Evolutionary conservation across 176 grass and related monocot genomes (phyloP), one percentile per base, ranked within the genome.

Genomic region (Secale cereale): DNA sequence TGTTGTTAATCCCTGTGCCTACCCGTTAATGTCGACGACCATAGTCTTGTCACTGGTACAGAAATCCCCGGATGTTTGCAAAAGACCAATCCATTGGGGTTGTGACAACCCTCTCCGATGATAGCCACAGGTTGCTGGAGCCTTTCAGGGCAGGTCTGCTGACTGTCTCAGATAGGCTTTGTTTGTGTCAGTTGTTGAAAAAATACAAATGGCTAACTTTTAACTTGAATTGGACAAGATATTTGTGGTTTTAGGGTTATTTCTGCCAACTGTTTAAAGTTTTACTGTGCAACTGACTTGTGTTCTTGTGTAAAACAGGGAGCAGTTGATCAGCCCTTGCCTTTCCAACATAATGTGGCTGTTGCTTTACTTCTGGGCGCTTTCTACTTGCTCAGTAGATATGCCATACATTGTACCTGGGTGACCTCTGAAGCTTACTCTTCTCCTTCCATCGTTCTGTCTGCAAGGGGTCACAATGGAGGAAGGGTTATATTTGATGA

Each of bases 391-490:
- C 91, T 99, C 29, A 91, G 90, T 78, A 93, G 97, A 85, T 99
- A 96, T 88, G 90, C 94, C 40, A 91, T 94, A 81, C 97, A 99
- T 80, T 96, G 97, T 85, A 99, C 94, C 77, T 99, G 97, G 97
- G 97, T 99, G 70, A 96, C 97, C 77, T 99, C 94, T 61, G 97
- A 99, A 75, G 97, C 97, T 39, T 99, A 99, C 79, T 99, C 97
- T 82, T 99, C 97, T 70, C 97, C 97, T 48, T 99, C 97, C 23
- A 99, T 99, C 45, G 97, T 99, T 87, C 88, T 99, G 70, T 85
- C 97, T 8, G 97, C 97, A 52, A 90, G 94, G 65, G 90, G 97
- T 65, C 89, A 91, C 78, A 86, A 91, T 73, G 93, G 93, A 50
- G 90, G 92, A 36, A 96, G 97, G 64, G 94, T 99, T 17, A 99